These are phyloP conservation scores for Pseudoturritis turrita DNA, from an alignment of 345 rosid genomes.

Conservation along the genomic window DNA sequence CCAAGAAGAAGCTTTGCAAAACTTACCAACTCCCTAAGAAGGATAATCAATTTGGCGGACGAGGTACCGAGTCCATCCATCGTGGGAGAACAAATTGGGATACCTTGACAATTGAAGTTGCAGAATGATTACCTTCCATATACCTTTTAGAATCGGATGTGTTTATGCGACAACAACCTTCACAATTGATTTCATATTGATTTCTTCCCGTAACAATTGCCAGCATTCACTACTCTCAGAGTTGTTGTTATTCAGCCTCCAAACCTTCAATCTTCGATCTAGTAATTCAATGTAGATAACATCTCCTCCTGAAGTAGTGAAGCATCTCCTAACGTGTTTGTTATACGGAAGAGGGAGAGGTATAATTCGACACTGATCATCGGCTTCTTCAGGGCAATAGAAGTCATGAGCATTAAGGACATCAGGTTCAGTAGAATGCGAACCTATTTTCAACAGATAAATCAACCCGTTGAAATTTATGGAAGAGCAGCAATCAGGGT, in stretches of 20 bases:
- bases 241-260: not conserved
- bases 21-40: too few relatives aligned
- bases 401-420: not conserved
- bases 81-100: too few relatives aligned
- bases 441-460: not conserved
- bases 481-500: not conserved
- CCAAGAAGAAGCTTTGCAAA: too few relatives aligned
- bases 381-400: not conserved
- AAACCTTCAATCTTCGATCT: not conserved
- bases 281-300: not conserved
- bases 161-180: not conserved
- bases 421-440: not conserved
- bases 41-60: too few relatives aligned
- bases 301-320: not conserved
- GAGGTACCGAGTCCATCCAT: too few relatives aligned
- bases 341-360: not conserved
- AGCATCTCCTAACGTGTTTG: not conserved
- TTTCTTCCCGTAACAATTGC: not conserved
- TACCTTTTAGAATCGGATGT: not conserved
- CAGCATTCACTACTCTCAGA: not conserved
- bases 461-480: not conserved
- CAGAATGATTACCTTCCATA: too few relatives aligned
- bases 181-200: too few relatives aligned
- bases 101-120: too few relatives aligned
- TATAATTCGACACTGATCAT: not conserved